Percentiles rank a stretch among this genome's conserved stretches.
phyloP scores from a whole-genome alignment of 2,329 filamentous ascomycete genomes.

The Pseudogymnoascus sp. region DNA sequence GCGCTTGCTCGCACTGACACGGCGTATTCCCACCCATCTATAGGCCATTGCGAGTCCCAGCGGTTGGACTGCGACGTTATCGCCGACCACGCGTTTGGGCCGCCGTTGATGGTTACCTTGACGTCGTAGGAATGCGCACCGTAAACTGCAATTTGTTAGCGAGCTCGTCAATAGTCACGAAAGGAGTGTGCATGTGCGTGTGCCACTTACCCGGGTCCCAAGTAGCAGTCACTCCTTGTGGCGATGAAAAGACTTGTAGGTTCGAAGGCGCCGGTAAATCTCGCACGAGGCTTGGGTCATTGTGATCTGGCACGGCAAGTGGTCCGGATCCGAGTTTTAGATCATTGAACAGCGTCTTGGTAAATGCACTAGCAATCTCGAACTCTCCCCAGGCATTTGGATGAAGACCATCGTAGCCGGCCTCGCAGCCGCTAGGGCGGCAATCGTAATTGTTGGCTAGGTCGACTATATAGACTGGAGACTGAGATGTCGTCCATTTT shows the following conservation, averaged over 20 bases:
- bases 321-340: neutral
- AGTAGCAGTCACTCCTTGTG: neutral
- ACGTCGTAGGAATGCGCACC: neutral
- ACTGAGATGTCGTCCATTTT: conserved; percentile 22
- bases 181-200: too few species aligned
- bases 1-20: neutral
- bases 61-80: neutral
- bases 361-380: conserved; percentile 36
- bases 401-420: conserved; percentile 36
- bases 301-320: neutral
- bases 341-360: neutral
- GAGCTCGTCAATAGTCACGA: too few species aligned
- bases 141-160: neutral
- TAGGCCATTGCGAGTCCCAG: neutral
- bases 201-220: neutral
- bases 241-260: neutral
- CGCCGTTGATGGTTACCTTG: neutral
- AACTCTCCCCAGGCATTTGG: conserved; percentile 36
- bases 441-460: too few species aligned
- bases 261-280: neutral
- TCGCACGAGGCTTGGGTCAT: neutral
- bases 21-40: neutral
- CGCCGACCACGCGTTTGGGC: neutral
- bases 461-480: conserved; percentile 26
- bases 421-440: conserved; percentile 6